phyloP scores from a whole-genome alignment of 495 filamentous ascomycete genomes.

The Polyplosphaeria fusca region DNA sequence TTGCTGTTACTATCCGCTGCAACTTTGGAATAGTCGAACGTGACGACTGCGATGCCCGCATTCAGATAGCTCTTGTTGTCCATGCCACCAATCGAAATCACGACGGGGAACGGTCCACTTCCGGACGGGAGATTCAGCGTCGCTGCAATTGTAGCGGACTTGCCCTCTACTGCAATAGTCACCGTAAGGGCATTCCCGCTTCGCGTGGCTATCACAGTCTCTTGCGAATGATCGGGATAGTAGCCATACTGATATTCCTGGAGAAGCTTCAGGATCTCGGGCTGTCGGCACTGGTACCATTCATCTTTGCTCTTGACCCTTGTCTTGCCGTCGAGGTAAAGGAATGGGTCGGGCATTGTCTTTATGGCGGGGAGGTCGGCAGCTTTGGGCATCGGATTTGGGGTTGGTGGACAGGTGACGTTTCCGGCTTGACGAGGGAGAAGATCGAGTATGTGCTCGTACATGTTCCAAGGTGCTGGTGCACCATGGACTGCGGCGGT shows the following conservation, averaged over 20 bases:
- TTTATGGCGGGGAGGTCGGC: slow-evolving; percentile 19
- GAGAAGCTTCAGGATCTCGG: slow-evolving; percentile 51
- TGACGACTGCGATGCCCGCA: slow-evolving; percentile 51
- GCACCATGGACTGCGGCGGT: slow-evolving; percentile 4
- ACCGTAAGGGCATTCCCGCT: slow-evolving; percentile 50
- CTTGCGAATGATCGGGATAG: slow-evolving; percentile 51
- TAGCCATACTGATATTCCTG: slow-evolving; percentile 57
- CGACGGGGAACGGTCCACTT: slow-evolving; percentile 48
- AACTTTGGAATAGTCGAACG: slow-evolving; percentile 51
- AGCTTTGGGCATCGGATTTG: slow-evolving; percentile 28
- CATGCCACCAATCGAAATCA: slow-evolving; percentile 56
- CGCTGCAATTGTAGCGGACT: slow-evolving; percentile 48
- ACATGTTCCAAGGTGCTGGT: slow-evolving; percentile 5
- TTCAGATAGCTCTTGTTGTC: slow-evolving; percentile 50
- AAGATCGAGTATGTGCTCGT: slow-evolving; percentile 13
- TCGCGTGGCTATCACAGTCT: slow-evolving; percentile 51
- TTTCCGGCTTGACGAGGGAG: slow-evolving; percentile 18
- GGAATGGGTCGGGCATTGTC: slow-evolving; percentile 51
- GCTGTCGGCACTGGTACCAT: slow-evolving; percentile 53
- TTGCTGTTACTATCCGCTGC: slow-evolving; percentile 52
- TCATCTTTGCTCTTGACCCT: slow-evolving; percentile 48
- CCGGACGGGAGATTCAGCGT: slow-evolving; percentile 46
- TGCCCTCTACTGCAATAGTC: slow-evolving; percentile 47
- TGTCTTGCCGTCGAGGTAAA: slow-evolving; percentile 49
- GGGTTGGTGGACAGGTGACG: slow-evolving; percentile 24